Conservation (phyloP, 352 stramenopile genomes). For the Thalassiosira mediterranea region DNA sequence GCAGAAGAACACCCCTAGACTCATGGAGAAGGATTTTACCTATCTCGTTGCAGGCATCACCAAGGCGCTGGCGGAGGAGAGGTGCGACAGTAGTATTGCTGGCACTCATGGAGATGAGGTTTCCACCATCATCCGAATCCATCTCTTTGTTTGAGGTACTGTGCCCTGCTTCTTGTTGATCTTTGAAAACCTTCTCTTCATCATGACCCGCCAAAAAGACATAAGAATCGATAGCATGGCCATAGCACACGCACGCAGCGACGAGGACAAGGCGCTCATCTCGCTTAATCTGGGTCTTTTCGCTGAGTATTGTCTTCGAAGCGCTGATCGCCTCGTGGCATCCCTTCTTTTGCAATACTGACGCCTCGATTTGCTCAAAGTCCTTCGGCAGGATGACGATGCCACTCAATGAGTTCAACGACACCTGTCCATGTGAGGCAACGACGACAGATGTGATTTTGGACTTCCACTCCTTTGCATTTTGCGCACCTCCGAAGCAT, state of each 20-base stretch:
- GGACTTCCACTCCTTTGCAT: not conserved
- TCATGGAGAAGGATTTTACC: slow-evolving; percentile 75
- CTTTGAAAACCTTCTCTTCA: not conserved
- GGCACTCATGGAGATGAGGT: slow-evolving; percentile 9
- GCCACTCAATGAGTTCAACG: slow-evolving; percentile 59
- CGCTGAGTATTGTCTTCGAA: slow-evolving; percentile 51
- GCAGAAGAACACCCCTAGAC: slow-evolving; percentile 45
- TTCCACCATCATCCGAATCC: slow-evolving; percentile 2
- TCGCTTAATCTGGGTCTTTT: slow-evolving; percentile 66
- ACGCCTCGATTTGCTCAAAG: slow-evolving; percentile 53
- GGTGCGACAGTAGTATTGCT: slow-evolving; percentile 29
- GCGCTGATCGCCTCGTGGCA: slow-evolving; percentile 47
- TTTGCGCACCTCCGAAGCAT: slow-evolving; percentile 13
- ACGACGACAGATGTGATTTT: slow-evolving; percentile 19
- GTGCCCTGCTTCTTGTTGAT: not conserved
- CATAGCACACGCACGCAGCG: slow-evolving; percentile 71
- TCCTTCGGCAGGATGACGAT: slow-evolving; percentile 53
- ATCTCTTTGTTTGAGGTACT: slow-evolving; percentile 3
- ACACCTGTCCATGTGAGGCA: slow-evolving; percentile 57
- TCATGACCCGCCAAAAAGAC: slow-evolving; percentile 20
- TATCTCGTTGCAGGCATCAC: slow-evolving; percentile 82
- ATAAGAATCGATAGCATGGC: slow-evolving; percentile 59
- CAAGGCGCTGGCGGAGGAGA: slow-evolving; percentile 71
- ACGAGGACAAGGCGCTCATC: slow-evolving; percentile 74
- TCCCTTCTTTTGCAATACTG: slow-evolving; percentile 50